These are phyloP conservation scores for Melanogaster broomeanus DNA, from an alignment of 768 basidiomycete genomes.

Conservation along the genomic window DNA sequence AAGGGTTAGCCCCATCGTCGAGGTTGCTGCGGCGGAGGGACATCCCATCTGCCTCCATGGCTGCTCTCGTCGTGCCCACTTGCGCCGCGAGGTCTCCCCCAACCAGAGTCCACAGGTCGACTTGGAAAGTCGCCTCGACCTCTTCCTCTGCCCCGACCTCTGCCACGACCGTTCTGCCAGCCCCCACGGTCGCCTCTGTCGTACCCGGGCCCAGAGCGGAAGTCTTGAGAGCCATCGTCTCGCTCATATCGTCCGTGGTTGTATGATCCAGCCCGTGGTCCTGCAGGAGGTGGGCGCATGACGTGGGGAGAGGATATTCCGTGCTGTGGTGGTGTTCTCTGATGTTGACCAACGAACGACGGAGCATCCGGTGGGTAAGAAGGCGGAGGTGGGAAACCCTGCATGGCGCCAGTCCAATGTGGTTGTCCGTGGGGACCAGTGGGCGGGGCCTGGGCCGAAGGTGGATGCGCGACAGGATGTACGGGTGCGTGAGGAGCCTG, in stretches of 20 bases:
- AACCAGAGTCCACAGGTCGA: slow-evolving; percentile 46
- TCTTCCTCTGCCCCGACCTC: slow-evolving; percentile 32
- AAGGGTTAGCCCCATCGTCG: slow-evolving; percentile 25
- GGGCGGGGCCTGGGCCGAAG: neutral
- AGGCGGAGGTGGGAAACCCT: slow-evolving; percentile 27
- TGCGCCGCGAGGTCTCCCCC: slow-evolving; percentile 28
- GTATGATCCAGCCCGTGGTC: slow-evolving; percentile 28
- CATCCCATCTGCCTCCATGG: slow-evolving; percentile 28
- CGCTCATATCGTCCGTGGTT: slow-evolving; percentile 31
- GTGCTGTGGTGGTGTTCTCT: slow-evolving; percentile 23
- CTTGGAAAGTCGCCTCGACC: slow-evolving; percentile 33
- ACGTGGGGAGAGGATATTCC: slow-evolving; percentile 21
- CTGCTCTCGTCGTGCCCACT: slow-evolving; percentile 43
- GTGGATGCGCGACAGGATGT: neutral
- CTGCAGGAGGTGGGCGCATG: slow-evolving; percentile 26
- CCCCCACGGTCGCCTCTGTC: slow-evolving; percentile 38
- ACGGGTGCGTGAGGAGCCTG: slow-evolving; percentile 17
- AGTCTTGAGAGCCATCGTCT: slow-evolving; percentile 25
- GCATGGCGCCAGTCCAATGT: slow-evolving; percentile 23
- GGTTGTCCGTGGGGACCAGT: slow-evolving; percentile 18
- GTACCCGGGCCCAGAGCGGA: slow-evolving; percentile 26
- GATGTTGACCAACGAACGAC: slow-evolving; percentile 19
- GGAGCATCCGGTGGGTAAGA: slow-evolving; percentile 9
- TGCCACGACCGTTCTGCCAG: slow-evolving; percentile 36
- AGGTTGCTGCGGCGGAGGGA: slow-evolving; percentile 20